Base-by-base conservation (phyloP, 1,139 yeast genomes). In the Candida labiduridarum region DNA sequence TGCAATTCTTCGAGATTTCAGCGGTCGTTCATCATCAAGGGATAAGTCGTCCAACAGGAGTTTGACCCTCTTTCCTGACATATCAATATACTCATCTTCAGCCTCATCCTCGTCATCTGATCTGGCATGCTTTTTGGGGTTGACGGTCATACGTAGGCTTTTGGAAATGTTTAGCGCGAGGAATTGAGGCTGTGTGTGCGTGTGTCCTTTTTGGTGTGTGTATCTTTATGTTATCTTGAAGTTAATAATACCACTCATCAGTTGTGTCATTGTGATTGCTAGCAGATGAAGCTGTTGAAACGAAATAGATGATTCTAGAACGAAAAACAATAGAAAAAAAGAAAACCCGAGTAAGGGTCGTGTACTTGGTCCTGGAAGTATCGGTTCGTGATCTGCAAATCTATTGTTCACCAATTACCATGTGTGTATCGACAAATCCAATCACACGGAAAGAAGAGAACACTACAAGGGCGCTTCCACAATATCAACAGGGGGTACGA, bases 11-110 rank as follows among this genome's bases (percentile, higher is more conserved):
- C 31, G 33, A 41, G 43, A 8, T 33, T 43, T 33, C 16, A 14
- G 30, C 16, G 22, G 29, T 35, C 25, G 31, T 11, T 41, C 47
- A 16, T 51, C 49, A 6, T 48, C 40, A 27, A 58, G 45, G 5
- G 52, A 44, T 22, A 60, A 48, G 7, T 47, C 46, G 8, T 52
- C 44, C 40, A 60, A 52, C 33, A 59, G 46, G 12, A 60, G 46
- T 40, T 52, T 57, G 5, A 56, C 49, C 27, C 58, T 44, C 41
- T 60, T 59, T 8, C 56, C 55, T 4, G 49, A 30, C 18, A 48
- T 38, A 29, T 49, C 56, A 29, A 44, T 40, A 15, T 51, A 25
- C 11, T 50, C 50, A 14, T 50, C 50, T 10, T 35, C 43, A 14
- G 48, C 54, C 16, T 46, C 50, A 9, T 54, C 52, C 9, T 49